Evolutionary conservation across 495 filamentous ascomycete species (phyloP).

Genomic region (Entonaema liquescens): DNA sequence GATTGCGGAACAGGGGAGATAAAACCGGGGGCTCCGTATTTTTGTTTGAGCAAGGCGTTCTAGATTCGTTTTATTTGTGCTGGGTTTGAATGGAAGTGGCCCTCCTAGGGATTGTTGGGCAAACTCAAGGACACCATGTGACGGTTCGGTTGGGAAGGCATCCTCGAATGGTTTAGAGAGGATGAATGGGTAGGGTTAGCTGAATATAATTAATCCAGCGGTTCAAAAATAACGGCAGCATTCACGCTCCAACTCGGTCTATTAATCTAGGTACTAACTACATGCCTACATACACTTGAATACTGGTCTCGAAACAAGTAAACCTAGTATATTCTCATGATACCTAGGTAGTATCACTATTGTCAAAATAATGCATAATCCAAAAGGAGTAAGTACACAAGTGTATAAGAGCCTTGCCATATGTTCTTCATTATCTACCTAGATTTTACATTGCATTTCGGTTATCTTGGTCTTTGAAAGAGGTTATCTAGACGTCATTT

Average conservation of each 20-base stretch:
- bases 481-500: background rate
- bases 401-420: too few species aligned
- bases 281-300: background rate
- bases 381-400: background rate
- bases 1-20: background rate
- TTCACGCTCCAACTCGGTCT: background rate
- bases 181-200: background rate
- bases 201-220: background rate
- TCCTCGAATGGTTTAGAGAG: background rate
- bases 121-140: background rate
- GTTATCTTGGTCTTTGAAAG: background rate
- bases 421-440: too few species aligned
- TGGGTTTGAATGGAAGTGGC: background rate
- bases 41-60: slow-evolving; percentile 24
- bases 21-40: background rate
- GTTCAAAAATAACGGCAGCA: background rate
- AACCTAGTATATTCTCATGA: background rate
- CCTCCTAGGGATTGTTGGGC: background rate
- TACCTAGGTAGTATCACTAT: background rate
- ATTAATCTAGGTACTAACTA: background rate
- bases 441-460: background rate
- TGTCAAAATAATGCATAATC: background rate
- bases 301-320: background rate
- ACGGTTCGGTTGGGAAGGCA: slow-evolving; percentile 5
- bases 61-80: slow-evolving; percentile 4